Evolutionary conservation across 2,329 filamentous ascomycete genomes (phyloP).

Genomic region (Cytospora schulzeri): DNA sequence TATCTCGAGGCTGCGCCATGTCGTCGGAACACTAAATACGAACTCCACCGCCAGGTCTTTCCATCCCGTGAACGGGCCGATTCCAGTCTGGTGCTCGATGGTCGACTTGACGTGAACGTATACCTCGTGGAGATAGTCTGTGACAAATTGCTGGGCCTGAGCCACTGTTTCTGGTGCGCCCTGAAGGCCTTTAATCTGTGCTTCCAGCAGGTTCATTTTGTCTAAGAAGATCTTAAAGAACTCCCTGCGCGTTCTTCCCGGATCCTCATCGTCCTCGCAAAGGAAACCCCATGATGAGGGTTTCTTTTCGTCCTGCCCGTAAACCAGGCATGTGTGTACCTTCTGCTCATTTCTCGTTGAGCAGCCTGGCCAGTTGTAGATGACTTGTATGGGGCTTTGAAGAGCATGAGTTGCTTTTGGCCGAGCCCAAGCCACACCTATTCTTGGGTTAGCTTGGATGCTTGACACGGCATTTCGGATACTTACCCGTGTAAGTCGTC

Average conservation of each 20-base stretch:
- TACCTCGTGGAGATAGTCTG: constrained; percentile 51
- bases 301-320: constrained; percentile 41
- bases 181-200: constrained; percentile 47
- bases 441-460: constrained; percentile 12
- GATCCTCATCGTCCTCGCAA: constrained; percentile 49
- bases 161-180: constrained; percentile 43
- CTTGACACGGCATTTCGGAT: background rate
- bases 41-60: constrained; percentile 51
- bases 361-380: constrained; percentile 57
- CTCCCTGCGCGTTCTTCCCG: constrained; percentile 43
- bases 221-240: constrained; percentile 62
- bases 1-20: constrained; percentile 52
- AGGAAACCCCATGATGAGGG: constrained; percentile 57
- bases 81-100: constrained; percentile 44
- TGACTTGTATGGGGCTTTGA: constrained; percentile 45
- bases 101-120: constrained; percentile 52
- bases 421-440: constrained; percentile 41
- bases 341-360: constrained; percentile 57
- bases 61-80: constrained; percentile 44
- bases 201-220: constrained; percentile 44
- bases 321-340: constrained; percentile 54
- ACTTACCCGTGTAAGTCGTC: constrained; percentile 48
- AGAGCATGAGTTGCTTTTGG: constrained; percentile 37
- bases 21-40: constrained; percentile 60
- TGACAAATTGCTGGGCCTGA: constrained; percentile 50